Evolutionary conservation across 2,329 filamentous ascomycete species (phyloP).

Genomic region (Ascochyta fabae): DNA sequence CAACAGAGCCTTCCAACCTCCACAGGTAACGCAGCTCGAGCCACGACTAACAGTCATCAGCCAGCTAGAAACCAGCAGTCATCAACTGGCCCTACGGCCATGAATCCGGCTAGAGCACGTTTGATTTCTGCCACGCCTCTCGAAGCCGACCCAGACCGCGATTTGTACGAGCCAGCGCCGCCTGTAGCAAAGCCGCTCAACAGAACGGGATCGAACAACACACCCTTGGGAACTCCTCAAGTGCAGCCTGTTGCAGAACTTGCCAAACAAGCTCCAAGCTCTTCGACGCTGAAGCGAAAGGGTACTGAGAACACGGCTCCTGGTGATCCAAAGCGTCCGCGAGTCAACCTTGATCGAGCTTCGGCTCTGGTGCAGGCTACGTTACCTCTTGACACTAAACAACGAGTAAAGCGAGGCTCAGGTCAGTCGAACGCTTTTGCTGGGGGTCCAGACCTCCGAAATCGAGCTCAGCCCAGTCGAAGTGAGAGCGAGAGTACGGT

Average conservation of each 20-base stretch:
- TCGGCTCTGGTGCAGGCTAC: slow-evolving; percentile 15
- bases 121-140: slow-evolving; percentile 17
- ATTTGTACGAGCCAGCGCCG: slow-evolving; percentile 21
- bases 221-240: slow-evolving; percentile 19
- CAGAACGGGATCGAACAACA: slow-evolving; percentile 25
- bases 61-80: not conserved
- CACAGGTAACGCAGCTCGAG: not conserved
- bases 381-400: not conserved
- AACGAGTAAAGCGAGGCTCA: not conserved
- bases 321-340: slow-evolving; percentile 17
- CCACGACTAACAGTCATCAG: not conserved
- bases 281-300: not conserved
- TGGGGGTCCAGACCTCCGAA: not conserved
- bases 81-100: not conserved
- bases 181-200: slow-evolving; percentile 2
- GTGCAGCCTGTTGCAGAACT: not conserved
- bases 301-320: not conserved
- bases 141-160: slow-evolving; percentile 20
- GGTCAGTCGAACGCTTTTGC: not conserved
- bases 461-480: not conserved
- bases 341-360: slow-evolving; percentile 16
- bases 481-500: not conserved
- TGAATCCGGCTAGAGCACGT: slow-evolving; percentile 24
- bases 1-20: not conserved
- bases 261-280: not conserved